These are phyloP conservation scores for Cyclostephanos invisitatus DNA, from an alignment of 108 stramenopile genomes.

Conservation along the genomic window DNA sequence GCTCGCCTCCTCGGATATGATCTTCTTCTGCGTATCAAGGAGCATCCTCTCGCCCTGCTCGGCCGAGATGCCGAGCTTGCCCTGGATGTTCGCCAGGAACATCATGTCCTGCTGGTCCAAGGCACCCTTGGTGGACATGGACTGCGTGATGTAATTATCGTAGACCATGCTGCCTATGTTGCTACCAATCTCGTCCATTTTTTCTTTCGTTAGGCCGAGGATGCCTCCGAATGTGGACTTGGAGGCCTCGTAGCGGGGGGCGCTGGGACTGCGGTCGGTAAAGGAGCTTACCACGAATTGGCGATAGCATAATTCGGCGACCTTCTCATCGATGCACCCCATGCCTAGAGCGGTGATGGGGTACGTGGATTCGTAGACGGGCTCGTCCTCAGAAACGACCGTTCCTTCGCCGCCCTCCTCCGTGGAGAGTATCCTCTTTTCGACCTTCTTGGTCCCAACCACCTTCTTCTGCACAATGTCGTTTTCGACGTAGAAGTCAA, in stretches of 20 bases:
- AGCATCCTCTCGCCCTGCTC: constrained; percentile 79
- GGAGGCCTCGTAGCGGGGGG: constrained; percentile 70
- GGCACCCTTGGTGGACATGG: constrained; percentile 76
- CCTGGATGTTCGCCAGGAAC: constrained; percentile 89
- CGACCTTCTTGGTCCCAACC: constrained; percentile 71
- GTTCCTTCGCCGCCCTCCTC: constrained; percentile 64
- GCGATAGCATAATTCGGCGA: constrained; percentile 80
- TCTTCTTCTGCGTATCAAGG: constrained; percentile 77
- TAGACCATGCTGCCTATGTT: constrained; percentile 82
- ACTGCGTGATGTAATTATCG: constrained; percentile 84
- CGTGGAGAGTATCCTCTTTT: constrained; percentile 49
- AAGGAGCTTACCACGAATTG: constrained; percentile 88
- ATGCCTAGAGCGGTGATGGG: constrained; percentile 79
- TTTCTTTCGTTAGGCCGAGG: constrained; percentile 72
- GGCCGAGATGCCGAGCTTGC: constrained; percentile 75
- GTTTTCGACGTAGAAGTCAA: constrained; percentile 89
- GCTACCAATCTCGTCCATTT: constrained; percentile 80
- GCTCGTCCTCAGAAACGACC: constrained; percentile 60
- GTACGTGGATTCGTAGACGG: constrained; percentile 70
- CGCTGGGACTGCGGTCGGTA: constrained; percentile 71
- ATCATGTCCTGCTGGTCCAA: constrained; percentile 95
- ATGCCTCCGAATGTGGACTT: constrained; percentile 80
- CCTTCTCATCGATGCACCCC: constrained; percentile 62
- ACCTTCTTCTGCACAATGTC: constrained; percentile 68
- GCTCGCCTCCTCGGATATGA: constrained; percentile 80